A percentile compares a stretch with the other conserved stretches of the same genome.
Evolutionary conservation across 1,139 yeast genomes (phyloP).

Genomic region (Kodamaea alishanica): DNA sequence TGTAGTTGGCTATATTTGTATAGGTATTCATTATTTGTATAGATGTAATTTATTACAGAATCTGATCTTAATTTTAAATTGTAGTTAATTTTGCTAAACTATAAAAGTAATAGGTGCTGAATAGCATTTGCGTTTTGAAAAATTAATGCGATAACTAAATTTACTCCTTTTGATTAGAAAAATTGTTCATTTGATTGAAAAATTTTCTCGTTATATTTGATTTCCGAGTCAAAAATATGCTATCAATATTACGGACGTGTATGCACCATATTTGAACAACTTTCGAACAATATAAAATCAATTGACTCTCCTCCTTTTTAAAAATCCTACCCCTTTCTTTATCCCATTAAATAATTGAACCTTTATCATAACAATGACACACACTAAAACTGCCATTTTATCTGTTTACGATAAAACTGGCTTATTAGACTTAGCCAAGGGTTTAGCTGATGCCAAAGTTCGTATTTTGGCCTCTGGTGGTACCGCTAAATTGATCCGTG

Average conservation of each 20-base stretch:
- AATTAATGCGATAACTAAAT: no score
- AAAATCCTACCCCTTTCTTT: not conserved
- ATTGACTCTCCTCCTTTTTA: not conserved
- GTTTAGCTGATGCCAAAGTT: constrained; percentile 81
- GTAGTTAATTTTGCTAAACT: constrained; percentile 2
- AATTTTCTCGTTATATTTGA: no score
- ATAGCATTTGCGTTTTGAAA: no score
- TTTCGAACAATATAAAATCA: no score
- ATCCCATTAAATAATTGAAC: not conserved
- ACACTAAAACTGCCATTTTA: constrained; percentile 82
- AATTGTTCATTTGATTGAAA: no score
- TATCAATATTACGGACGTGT: no score
- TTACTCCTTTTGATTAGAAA: no score
- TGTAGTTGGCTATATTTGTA: constrained; percentile 3
- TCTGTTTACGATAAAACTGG: constrained; percentile 98
- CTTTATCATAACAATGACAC: constrained; percentile 12
- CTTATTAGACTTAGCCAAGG: constrained; percentile 90
- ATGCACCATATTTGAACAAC: no score
- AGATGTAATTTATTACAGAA: constrained; percentile 2
- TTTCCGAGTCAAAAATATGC: no score
- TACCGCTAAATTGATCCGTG: constrained; percentile 89
- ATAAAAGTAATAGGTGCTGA: constrained; percentile 3
- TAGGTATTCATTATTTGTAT: constrained; percentile 2
- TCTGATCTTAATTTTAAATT: constrained; percentile 1
- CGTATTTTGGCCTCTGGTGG: constrained; percentile 97